Base-by-base conservation (phyloP, 2,329 filamentous ascomycete species). In the Scedosporium boydii region DNA sequence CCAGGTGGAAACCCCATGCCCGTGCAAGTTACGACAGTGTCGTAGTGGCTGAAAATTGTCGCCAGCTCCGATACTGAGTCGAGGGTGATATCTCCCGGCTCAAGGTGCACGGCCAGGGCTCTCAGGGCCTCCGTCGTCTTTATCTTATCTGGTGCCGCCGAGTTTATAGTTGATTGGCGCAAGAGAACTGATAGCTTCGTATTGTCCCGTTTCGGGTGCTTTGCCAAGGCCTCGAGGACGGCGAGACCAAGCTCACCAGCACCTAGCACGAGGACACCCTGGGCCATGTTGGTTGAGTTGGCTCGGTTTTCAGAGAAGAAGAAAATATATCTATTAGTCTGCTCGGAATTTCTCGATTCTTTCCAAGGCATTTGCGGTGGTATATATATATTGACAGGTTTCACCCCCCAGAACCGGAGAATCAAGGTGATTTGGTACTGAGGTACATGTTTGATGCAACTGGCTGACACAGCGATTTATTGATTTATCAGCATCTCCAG, bases 221-320 rank as follows among this genome's bases (percentile, higher is more conserved):
- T 58, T 14, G 75, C 69, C 6, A 89, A 77, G 10, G 78, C 75
- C 38, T 77, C 70, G 16, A 88, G 73, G 63, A 89, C 75, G 16
- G 81, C 77, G 4, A 76, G 73, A 58, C 86, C 87, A 14, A 89
- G 80, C 73, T 89, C 86, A 63, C 86, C 87, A n/a, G 83, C 83
- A 60, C 87, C 86, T 63, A 90, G 74, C 59, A 89, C 76, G 59
- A 89, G 83, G 63, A 88, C 38, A n/a, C 44, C 44, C 21, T 48
- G 68, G 12, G 72, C 70, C 53, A 65, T 66, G n/a, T 7, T 48
- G 21, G n/a, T 10, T 48, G 16, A 34, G 34, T 3, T 38, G 10
- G 34, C 9, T 14, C 4, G 34, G 34, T 38, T 38, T 38, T 12
- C 12, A 38, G 34, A 12, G 10, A 38, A 38, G 10, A 38, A 38